Conservation (phyloP, 257 asterid genomes). For the Gentiana dahurica region DNA sequence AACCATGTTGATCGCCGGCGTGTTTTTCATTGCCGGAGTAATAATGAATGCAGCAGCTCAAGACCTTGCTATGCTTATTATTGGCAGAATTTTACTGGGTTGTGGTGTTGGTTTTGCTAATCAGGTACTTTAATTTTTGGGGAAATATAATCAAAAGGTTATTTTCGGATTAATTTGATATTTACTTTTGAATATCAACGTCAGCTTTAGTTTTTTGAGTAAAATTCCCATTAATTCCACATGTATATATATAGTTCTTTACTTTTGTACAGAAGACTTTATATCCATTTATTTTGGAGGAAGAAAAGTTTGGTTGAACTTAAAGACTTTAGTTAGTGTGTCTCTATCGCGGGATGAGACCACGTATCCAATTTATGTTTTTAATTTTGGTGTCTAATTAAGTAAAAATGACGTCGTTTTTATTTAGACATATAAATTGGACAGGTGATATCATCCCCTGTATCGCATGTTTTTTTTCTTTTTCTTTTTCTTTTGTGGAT, state of each 20-base stretch:
- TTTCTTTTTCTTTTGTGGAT: too few relatives aligned
- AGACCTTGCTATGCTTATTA: constrained; percentile 80
- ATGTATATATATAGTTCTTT: background rate
- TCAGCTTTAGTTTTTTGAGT: background rate
- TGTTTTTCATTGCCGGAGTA: constrained; percentile 59
- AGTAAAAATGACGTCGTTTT: too few relatives aligned
- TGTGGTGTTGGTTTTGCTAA: constrained; percentile 92
- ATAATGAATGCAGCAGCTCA: constrained; percentile 60
- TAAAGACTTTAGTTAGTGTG: background rate
- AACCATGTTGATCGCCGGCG: constrained; percentile 77
- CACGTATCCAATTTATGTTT: too few relatives aligned
- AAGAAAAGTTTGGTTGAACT: background rate
- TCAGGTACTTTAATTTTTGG: constrained; percentile 37
- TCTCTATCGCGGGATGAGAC: too few relatives aligned
- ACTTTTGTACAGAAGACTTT: background rate
- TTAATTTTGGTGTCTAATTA: too few relatives aligned
- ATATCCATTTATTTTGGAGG: background rate
- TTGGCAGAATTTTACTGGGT: constrained; percentile 74
- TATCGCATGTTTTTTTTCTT: too few relatives aligned
- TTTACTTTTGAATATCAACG: constrained; percentile 1
- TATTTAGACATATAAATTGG: too few relatives aligned
- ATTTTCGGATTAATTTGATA: too few relatives aligned
- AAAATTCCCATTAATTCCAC: background rate
- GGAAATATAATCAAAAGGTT: too few relatives aligned
- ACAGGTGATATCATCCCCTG: too few relatives aligned